These are phyloP conservation scores for Backusella liffmaniae DNA, from an alignment of 192 early-diverging fungal species.

Conservation along the genomic window DNA sequence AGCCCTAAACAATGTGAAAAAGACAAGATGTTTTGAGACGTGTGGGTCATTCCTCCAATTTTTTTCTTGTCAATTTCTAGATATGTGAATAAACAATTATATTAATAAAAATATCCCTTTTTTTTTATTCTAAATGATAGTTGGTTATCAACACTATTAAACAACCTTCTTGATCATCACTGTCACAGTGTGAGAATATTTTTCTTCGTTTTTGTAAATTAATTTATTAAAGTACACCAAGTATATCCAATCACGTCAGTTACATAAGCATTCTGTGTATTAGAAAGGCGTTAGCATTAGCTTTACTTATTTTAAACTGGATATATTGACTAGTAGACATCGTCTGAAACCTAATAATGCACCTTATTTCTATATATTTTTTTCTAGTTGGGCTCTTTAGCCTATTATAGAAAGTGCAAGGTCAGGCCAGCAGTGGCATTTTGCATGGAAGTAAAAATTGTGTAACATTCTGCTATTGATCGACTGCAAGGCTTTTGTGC, in stretches of 20 bases:
- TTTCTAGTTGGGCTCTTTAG: neutral
- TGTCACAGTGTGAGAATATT: neutral
- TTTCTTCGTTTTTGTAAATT: neutral
- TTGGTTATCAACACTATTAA: neutral
- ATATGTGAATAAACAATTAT: neutral
- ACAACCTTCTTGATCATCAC: neutral
- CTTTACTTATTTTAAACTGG: neutral
- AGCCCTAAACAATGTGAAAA: neutral
- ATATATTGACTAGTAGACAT: neutral
- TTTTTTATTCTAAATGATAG: neutral
- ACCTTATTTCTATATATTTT: neutral
- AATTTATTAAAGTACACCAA: neutral
- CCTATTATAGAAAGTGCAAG: neutral
- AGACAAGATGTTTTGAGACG: neutral
- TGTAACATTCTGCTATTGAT: no score
- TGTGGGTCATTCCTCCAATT: neutral
- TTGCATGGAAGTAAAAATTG: neutral
- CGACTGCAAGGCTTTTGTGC: no score
- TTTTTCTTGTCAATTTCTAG: neutral
- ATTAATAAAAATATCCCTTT: neutral
- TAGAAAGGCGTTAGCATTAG: neutral
- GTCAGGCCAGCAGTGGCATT: neutral
- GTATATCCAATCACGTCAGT: neutral
- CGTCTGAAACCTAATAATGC: neutral
- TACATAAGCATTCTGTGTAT: neutral